Conservation (phyloP, 2,329 filamentous ascomycete genomes). For the Chaetomiaceae sp. region DNA sequence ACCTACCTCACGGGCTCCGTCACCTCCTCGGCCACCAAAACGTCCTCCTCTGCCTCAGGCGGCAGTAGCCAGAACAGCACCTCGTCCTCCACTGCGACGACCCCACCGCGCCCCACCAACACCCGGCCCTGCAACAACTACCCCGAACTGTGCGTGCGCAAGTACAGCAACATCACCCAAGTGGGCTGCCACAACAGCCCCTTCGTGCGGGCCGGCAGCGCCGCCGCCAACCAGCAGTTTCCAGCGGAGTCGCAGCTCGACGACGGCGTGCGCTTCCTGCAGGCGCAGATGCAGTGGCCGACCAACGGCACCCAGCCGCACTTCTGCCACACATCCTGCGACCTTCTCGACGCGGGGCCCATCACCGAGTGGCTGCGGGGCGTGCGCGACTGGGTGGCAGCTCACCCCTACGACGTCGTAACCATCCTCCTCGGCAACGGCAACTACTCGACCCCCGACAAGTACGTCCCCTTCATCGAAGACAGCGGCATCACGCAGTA, state of each 20-base stretch:
- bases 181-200: conserved; percentile 78
- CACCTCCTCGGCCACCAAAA: conserved; percentile 33
- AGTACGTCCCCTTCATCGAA: conserved; percentile 66
- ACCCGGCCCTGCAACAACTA: conserved; percentile 77
- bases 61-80: no score
- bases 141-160: conserved; percentile 68
- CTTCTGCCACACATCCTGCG: conserved; percentile 82
- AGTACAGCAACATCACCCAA: conserved; percentile 77
- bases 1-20: conserved; percentile 27
- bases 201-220: conserved; percentile 65
- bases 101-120: conserved; percentile 52
- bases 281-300: conserved; percentile 59
- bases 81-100: conserved; percentile 41
- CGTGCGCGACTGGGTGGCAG: conserved; percentile 67
- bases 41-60: conserved; percentile 44
- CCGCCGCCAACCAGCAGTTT: conserved; percentile 70
- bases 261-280: conserved; percentile 65
- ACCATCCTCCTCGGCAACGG: conserved; percentile 82
- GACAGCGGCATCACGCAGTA: conserved; percentile 67
- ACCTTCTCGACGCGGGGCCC: conserved; percentile 74
- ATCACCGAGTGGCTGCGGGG: conserved; percentile 67
- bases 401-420: conserved; percentile 80
- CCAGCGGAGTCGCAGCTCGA: conserved; percentile 67
- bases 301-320: conserved; percentile 50
- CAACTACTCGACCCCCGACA: conserved; percentile 59